These are phyloP conservation scores for Wickerhamomyces sp. DNA, from an alignment of 1,139 yeast species.

Conservation along the genomic window DNA sequence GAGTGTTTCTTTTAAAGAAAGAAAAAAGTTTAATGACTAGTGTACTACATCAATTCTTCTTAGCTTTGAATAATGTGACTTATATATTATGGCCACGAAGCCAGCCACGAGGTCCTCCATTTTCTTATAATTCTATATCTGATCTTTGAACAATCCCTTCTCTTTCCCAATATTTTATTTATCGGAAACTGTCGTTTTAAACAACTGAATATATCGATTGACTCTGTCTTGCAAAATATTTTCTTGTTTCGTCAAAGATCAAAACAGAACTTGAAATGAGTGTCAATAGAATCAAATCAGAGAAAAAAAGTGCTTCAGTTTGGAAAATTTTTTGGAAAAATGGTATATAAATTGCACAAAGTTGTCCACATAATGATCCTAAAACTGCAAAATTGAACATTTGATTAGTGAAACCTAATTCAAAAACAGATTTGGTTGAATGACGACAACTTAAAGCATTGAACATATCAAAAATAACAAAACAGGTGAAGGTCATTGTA, in stretches of 20 bases:
- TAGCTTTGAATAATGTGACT: too few relatives aligned
- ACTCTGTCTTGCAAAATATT: constrained; percentile 32
- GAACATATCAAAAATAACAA: constrained; percentile 92
- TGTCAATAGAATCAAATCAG: constrained; percentile 61
- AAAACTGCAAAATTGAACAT: constrained; percentile 93
- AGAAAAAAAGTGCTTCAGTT: constrained; percentile 76
- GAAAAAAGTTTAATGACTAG: too few relatives aligned
- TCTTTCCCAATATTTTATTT: not conserved
- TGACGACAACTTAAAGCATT: constrained; percentile 93
- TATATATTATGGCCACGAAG: too few relatives aligned
- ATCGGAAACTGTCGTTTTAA: not conserved
- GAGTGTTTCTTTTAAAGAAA: too few relatives aligned
- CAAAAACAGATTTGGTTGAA: constrained; percentile 72
- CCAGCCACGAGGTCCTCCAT: too few relatives aligned
- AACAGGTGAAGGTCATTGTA: constrained; percentile 98
- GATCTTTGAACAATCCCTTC: too few relatives aligned
- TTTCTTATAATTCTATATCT: too few relatives aligned
- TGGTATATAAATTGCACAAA: constrained; percentile 89
- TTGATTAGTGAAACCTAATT: constrained; percentile 71
- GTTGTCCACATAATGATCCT: constrained; percentile 87
- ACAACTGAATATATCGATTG: constrained; percentile 19
- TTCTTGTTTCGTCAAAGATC: constrained; percentile 78
- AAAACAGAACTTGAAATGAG: constrained; percentile 74
- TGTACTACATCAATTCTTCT: too few relatives aligned
- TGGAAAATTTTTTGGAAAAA: constrained; percentile 89